A percentile compares a stretch with the other conserved stretches of the same genome.
phyloP scores from a whole-genome alignment of 1,139 yeast species.

The Scheffersomyces titani region DNA sequence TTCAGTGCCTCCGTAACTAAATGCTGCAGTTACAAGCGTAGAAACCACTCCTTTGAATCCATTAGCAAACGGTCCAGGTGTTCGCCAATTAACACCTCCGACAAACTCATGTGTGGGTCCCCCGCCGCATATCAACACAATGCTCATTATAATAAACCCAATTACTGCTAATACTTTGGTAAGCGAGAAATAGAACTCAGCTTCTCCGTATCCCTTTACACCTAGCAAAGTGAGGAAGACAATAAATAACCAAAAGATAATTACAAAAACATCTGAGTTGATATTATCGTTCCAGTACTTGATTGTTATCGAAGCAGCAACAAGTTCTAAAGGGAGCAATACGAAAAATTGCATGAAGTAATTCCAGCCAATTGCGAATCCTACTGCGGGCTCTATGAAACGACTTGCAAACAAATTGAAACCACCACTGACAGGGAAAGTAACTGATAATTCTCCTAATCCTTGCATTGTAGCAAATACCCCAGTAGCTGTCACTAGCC shows the following conservation, averaged over 20 bases:
- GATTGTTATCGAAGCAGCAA: slow-evolving; percentile 43
- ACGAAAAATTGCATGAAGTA: slow-evolving; percentile 36
- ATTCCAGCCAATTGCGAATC: slow-evolving; percentile 48
- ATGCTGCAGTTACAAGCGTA: slow-evolving; percentile 37
- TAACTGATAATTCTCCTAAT: slow-evolving; percentile 38
- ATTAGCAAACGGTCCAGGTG: slow-evolving; percentile 44
- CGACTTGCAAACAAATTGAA: slow-evolving; percentile 41
- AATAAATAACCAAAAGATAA: slow-evolving; percentile 37
- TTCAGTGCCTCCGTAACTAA: slow-evolving; percentile 38
- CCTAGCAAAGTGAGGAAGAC: slow-evolving; percentile 41
- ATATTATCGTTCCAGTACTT: slow-evolving; percentile 39
- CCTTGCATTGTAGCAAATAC: slow-evolving; percentile 39
- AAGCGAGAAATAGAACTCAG: slow-evolving; percentile 40
- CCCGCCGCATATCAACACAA: slow-evolving; percentile 46
- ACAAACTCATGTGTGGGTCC: slow-evolving; percentile 23
- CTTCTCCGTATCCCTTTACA: slow-evolving; percentile 47
- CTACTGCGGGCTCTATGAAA: slow-evolving; percentile 42
- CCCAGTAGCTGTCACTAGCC: slow-evolving; percentile 19
- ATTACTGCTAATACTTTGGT: slow-evolving; percentile 41
- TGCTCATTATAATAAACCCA: slow-evolving; percentile 43
- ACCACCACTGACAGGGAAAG: slow-evolving; percentile 44
- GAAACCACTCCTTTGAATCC: slow-evolving; percentile 50
- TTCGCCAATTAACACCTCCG: slow-evolving; percentile 36
- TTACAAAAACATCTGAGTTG: slow-evolving; percentile 42
- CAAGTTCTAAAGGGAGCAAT: slow-evolving; percentile 26